phyloP scores from a whole-genome alignment of 148 eudicot species.

The Cornus controversa region DNA sequence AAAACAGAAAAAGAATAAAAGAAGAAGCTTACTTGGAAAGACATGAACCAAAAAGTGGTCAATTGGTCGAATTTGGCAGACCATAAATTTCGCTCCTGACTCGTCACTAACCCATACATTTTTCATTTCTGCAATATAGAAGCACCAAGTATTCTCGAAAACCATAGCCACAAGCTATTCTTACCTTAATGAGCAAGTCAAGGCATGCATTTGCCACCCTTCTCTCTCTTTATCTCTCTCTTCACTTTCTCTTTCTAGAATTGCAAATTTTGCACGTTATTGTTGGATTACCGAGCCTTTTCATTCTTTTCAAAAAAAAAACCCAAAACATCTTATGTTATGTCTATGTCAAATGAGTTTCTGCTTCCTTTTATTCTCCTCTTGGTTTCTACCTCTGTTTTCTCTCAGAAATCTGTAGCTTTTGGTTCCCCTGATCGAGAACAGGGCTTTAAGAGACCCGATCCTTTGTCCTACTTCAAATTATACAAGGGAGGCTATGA shows the following conservation, averaged over 20 bases:
- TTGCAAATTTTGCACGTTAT: not conserved
- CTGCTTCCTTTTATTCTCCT: constrained; percentile 22
- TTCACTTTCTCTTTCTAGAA: constrained; percentile 22
- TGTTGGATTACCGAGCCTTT: not conserved
- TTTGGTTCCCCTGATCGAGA: constrained; percentile 23
- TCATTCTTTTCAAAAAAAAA: not conserved
- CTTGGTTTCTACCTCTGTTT: constrained; percentile 25
- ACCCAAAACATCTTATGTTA: constrained; percentile 1
- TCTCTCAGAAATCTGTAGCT: constrained; percentile 21
- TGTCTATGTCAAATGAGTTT: constrained; percentile 39
- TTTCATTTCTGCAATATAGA: constrained; percentile 9
- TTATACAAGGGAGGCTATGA: constrained; percentile 53
- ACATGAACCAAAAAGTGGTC: constrained; percentile 8
- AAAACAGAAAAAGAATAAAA: not conserved
- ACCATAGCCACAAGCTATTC: constrained; percentile 75
- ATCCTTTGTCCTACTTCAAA: constrained; percentile 47
- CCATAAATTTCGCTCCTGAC: constrained; percentile 9
- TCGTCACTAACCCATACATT: constrained; percentile 16
- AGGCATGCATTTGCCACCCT: constrained; percentile 4
- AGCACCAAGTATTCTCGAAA: constrained; percentile 26
- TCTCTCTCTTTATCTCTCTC: constrained; percentile 13
- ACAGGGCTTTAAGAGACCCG: constrained; percentile 33
- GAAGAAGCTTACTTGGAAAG: constrained; percentile 16
- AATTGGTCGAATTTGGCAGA: constrained; percentile 7
- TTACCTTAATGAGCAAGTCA: constrained; percentile 59